Percentiles rank a stretch among this genome's conserved stretches.
phyloP scores from a whole-genome alignment of 257 asterid species.

The Solanum phureja region DNA sequence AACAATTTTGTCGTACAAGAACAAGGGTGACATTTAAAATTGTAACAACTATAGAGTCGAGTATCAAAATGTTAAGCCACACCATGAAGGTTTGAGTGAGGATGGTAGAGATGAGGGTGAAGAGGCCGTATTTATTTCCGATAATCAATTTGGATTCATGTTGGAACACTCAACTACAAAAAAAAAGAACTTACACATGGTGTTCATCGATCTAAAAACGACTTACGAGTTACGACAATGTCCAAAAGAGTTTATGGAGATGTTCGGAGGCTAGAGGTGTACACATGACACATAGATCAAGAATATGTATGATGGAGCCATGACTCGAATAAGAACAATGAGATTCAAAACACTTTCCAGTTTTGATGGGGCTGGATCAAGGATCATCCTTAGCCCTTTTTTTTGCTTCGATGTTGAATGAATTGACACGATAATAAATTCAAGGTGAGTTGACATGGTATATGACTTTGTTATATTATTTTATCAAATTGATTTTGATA shows the following conservation, averaged over 20 bases:
- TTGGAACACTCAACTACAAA: background rate
- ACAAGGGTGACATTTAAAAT: background rate
- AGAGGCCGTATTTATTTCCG: rapidly evolving
- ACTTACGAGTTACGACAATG: background rate
- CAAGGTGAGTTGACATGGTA: too few species aligned
- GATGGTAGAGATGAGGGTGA: background rate
- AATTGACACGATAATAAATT: background rate
- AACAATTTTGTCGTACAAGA: background rate
- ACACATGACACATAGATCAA: background rate
- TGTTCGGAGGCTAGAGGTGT: background rate
- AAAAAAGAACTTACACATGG: background rate
- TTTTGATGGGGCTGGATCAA: background rate
- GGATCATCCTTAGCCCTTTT: background rate
- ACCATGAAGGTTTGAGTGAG: background rate
- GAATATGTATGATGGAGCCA: background rate
- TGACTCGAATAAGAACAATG: rapidly evolving
- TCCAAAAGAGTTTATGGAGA: background rate
- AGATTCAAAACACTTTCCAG: background rate
- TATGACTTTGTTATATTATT: too few species aligned
- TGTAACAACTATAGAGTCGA: too few species aligned
- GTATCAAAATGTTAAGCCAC: background rate
- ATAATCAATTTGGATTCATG: background rate
- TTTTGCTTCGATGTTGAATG: too few species aligned
- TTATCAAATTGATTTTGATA: background rate
- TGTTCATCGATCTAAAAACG: background rate